Conservation (phyloP, 371 early-diverging fungal species). For the Mucor racemosus region DNA sequence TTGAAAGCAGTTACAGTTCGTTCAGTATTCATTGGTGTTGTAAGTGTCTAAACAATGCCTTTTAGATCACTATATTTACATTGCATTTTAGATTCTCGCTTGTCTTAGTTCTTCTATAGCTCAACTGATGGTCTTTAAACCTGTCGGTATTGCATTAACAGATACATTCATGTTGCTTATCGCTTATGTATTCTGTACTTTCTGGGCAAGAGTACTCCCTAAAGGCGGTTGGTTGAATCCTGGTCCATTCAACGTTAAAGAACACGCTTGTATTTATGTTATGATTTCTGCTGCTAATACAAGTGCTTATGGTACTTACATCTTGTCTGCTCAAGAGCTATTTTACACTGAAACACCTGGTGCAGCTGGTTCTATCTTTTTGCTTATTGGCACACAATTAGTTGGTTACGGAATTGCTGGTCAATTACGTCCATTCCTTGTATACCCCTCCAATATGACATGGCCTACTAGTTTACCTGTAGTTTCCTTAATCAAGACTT, state of each 20-base stretch:
- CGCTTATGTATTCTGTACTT: constrained; percentile 42
- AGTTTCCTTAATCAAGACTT: constrained; percentile 74
- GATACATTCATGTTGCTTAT: constrained; percentile 51
- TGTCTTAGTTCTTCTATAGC: constrained; percentile 44
- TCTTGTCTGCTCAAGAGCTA: constrained; percentile 59
- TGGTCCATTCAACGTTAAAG: constrained; percentile 51
- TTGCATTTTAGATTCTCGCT: constrained; percentile 29
- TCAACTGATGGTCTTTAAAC: constrained; percentile 52
- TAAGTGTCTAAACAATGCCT: constrained; percentile 20
- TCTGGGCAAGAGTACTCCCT: constrained; percentile 39
- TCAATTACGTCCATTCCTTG: constrained; percentile 75
- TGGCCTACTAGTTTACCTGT: constrained; percentile 85
- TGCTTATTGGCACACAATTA: constrained; percentile 70
- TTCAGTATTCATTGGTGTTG: constrained; percentile 29
- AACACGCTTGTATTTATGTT: constrained; percentile 47
- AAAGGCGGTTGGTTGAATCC: constrained; percentile 46
- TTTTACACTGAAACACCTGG: constrained; percentile 54
- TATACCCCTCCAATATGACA: constrained; percentile 83
- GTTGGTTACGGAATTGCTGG: constrained; percentile 88
- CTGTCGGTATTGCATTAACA: constrained; percentile 42
- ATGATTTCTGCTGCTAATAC: constrained; percentile 44
- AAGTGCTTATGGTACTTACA: constrained; percentile 55
- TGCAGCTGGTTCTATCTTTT: constrained; percentile 50
- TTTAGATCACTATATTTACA: background rate
- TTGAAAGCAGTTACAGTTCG: constrained; percentile 30